Evolutionary conservation across 148 eudicot species (phyloP), one percentile per base, ranked within the genome.

Genomic region (Rhododendron griersonianum): DNA sequence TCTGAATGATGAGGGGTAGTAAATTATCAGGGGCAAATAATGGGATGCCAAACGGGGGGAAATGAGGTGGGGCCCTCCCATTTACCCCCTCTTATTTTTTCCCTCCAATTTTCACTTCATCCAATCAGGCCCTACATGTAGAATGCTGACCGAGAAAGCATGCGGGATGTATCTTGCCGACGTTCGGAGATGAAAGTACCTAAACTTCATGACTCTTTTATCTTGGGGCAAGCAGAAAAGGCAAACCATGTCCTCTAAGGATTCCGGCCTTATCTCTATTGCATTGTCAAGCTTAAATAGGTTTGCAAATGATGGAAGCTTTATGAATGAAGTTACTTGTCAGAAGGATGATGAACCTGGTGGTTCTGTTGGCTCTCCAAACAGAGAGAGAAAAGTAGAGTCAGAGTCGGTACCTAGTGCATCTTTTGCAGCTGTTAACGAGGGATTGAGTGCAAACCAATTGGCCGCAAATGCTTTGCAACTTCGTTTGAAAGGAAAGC

Each of bases 401-500:
- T 75, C 86, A 11, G 89, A 91, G 63, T 39, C 83, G 67, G 84
- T 78, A 86, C 80, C 87, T 65, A 37, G 78, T 63, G 89, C 88
- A 78, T 89, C 87, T 86, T 53, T n/a, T 78, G 55, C 81, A 81
- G 47, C 57, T 39, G 30, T 30, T 30, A 87, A 91, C 84, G 92
- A 92, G 73, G 90, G 90, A 83, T 47, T 95, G 92, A 94, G 96
- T 89, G 98, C 98, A 71, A 95, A 97, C 88, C 98, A 97, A 83
- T 87, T 95, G 87, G 98, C 95, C 18, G 99, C 99, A 30, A 97
- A 97, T 91, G 98, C 93, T 57, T 59, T 97, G 92, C 99, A 97
- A 90, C 92, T 97, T 69, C 95, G 99, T 75, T 82, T 97, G 91
- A 95, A 92, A 91, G 99, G 99, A 84, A 93, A 91, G 86, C 95